Percentiles rank a stretch among this genome's conserved stretches.
These are phyloP conservation scores for Fusarium sp. DNA, from an alignment of 2,329 filamentous ascomycete species.

Conservation along the genomic window DNA sequence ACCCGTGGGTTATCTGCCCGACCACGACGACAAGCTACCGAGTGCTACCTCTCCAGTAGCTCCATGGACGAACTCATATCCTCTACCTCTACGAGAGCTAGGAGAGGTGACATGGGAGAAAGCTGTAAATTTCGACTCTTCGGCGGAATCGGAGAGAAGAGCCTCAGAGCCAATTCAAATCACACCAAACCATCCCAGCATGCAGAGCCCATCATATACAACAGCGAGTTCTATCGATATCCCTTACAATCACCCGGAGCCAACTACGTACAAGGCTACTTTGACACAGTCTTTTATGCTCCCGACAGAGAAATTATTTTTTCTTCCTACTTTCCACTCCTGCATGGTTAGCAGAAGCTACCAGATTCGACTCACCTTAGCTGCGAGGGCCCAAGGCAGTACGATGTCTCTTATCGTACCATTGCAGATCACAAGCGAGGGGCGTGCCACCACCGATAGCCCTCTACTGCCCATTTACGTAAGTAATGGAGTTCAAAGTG, in stretches of 20 bases:
- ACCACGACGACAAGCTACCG: neutral
- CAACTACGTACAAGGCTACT: neutral
- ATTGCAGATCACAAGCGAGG: neutral
- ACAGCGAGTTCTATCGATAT: neutral
- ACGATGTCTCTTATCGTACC: neutral
- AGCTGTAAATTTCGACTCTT: rapidly evolving
- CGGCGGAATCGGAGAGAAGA: neutral
- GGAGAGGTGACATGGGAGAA: neutral
- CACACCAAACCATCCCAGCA: rapidly evolving
- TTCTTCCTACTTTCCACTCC: constrained; percentile 9
- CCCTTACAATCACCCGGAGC: neutral
- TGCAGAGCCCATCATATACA: too few species aligned
- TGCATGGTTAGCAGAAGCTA: constrained; percentile 14
- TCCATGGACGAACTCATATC: neutral
- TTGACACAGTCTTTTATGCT: neutral
- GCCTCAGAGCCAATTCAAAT: neutral
- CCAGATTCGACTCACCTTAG: neutral
- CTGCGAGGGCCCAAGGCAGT: neutral
- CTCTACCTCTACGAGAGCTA: neutral
- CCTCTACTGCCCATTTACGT: neutral
- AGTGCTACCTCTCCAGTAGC: neutral
- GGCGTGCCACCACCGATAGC: too few species aligned
- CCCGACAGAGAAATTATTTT: neutral
- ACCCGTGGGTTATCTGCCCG: neutral
- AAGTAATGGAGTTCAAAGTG: neutral